Conservation (phyloP, 129 eudicot species). For the Mikania micrantha region DNA sequence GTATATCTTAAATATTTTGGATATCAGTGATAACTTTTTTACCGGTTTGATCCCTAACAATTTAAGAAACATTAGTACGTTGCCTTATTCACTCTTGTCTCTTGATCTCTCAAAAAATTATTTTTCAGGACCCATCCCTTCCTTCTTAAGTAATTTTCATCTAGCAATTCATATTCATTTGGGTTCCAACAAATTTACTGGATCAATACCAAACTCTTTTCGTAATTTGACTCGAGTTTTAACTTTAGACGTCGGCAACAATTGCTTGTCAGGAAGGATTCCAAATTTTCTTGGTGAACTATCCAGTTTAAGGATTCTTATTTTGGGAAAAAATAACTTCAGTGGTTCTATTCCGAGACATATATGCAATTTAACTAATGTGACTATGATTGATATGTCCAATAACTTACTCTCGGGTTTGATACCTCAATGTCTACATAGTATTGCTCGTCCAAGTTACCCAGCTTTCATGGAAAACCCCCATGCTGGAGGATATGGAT, state of each 20-base stretch:
- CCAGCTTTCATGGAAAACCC: not conserved
- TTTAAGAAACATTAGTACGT: not conserved
- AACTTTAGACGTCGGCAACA: conserved; percentile 19
- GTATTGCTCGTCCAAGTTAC: not conserved
- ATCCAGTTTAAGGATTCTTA: conserved; percentile 6
- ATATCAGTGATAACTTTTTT: conserved; percentile 20
- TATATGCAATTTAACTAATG: conserved; percentile 5
- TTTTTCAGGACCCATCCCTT: conserved; percentile 18
- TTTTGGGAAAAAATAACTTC: conserved; percentile 2
- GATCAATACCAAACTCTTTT: conserved; percentile 4
- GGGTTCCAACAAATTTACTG: conserved; percentile 11
- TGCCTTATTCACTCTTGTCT: not conserved
- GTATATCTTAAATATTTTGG: not conserved
- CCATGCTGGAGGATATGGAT: too few relatives aligned
- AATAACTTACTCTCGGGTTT: conserved; percentile 13
- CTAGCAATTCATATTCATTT: conserved; percentile 3
- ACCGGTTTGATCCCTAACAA: conserved; percentile 10
- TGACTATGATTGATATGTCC: conserved; percentile 22
- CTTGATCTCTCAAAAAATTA: conserved; percentile 16
- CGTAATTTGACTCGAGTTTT: not conserved
- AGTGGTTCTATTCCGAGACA: too few relatives aligned
- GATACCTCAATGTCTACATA: conserved; percentile 22
- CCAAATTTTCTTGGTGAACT: not conserved
- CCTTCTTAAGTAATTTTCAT: not conserved
- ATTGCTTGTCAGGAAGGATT: conserved; percentile 5